phyloP scores from a whole-genome alignment of 805 yeast genomes.

The Metschnikowia lunata region DNA sequence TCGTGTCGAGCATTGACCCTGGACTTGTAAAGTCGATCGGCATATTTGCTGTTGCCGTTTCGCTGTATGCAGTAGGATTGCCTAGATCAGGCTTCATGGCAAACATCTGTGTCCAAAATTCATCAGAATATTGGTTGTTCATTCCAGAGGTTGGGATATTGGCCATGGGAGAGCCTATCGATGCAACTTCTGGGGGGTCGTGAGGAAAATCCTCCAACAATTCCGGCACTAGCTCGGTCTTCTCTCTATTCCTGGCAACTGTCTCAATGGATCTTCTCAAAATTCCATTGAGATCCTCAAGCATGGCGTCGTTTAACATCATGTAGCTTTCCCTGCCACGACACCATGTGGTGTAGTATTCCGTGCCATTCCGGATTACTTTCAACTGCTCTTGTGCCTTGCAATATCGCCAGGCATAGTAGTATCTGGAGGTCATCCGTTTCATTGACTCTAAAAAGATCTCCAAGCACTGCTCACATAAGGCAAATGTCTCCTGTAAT shows the following conservation, averaged over 20 bases:
- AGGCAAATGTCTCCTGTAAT: constrained; percentile 10
- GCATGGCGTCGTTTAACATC: constrained; percentile 11
- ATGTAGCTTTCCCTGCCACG: constrained; percentile 15
- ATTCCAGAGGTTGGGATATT: neutral
- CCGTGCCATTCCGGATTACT: constrained; percentile 12
- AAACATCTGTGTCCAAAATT: constrained; percentile 16
- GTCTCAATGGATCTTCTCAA: constrained; percentile 7
- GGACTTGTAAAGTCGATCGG: constrained; percentile 4
- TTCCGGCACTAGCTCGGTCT: constrained; percentile 2
- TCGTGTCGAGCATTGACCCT: neutral
- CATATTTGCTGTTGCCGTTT: constrained; percentile 7
- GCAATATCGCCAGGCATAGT: constrained; percentile 18
- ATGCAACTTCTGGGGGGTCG: neutral
- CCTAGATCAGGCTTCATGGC: constrained; percentile 12
- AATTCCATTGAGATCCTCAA: constrained; percentile 13
- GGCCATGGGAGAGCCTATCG: constrained; percentile 1
- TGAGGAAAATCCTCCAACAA: neutral
- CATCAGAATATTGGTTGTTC: constrained; percentile 7
- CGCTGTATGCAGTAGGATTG: constrained; percentile 5
- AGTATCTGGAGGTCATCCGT: constrained; percentile 15
- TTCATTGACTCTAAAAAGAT: constrained; percentile 10
- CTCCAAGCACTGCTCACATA: constrained; percentile 12
- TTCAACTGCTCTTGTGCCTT: constrained; percentile 15
- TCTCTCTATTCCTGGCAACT: constrained; percentile 2
- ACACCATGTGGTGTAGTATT: constrained; percentile 14